A percentile compares a stretch with the other conserved stretches of the same genome.
Evolutionary conservation across 208 protist genomes (phyloP).

Genomic region (Trypanosoma lewisi): DNA sequence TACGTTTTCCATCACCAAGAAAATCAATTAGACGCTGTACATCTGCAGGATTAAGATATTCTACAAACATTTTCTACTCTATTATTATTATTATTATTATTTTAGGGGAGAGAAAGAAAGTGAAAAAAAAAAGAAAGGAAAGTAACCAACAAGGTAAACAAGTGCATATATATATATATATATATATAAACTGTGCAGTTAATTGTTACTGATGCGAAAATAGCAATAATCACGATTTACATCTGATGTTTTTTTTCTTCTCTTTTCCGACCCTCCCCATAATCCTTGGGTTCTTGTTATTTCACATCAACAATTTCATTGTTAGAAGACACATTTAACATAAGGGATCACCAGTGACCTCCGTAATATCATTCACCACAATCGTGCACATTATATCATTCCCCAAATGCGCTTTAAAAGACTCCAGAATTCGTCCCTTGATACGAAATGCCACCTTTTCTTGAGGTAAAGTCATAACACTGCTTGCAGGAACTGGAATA

Average conservation of each 20-base stretch:
- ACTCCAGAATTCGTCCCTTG: conserved; percentile 11
- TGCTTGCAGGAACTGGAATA: conserved; percentile 21
- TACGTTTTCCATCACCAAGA: conserved; percentile 34
- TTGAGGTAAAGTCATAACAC: conserved; percentile 7
- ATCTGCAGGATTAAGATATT: conserved; percentile 33
- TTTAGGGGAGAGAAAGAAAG: conserved; percentile 17
- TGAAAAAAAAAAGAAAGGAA: not conserved
- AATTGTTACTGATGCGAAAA: too few relatives aligned
- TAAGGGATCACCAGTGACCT: not conserved
- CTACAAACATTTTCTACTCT: conserved; percentile 23
- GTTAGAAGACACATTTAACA: conserved; percentile 2
- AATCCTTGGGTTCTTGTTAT: too few relatives aligned
- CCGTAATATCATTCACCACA: not conserved
- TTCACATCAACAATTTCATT: not conserved
- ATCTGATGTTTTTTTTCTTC: too few relatives aligned
- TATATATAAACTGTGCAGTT: too few relatives aligned
- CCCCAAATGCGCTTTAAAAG: not conserved
- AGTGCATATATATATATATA: too few relatives aligned
- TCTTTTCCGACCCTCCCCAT: too few relatives aligned
- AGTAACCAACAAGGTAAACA: too few relatives aligned
- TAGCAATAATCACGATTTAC: too few relatives aligned
- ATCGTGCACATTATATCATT: conserved; percentile 16
- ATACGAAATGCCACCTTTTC: conserved; percentile 12
- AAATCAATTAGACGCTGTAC: conserved; percentile 30
- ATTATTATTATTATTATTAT: conserved; percentile 8